Base-by-base conservation (phyloP, 139 green algal species). In the Chlorella sp. region DNA sequence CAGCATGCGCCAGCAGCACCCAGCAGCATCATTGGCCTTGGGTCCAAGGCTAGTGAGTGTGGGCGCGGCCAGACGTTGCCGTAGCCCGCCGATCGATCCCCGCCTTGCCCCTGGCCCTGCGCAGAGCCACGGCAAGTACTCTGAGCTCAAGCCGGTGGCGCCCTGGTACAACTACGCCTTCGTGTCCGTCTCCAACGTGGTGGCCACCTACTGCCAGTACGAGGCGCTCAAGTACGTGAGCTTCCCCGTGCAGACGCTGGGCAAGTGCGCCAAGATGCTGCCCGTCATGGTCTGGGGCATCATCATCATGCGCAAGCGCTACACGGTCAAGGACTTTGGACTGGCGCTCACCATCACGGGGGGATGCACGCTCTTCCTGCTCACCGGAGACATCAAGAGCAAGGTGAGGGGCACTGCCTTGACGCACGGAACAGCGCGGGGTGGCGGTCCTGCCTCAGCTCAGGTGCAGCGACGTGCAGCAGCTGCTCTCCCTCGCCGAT, bases 281-380 rank as follows among this genome's bases (percentile, higher is more conserved):
- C 95, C 95, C 2, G 95, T 99, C 34, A 99, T 99, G 95, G 70
- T 97, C 24, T 98, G 94, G 94, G 94, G 94, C 42, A 93, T 85
- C 10, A 33, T 96, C 62, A 97, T 98, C 64, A 80, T 94, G 75
- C 80, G 81, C 59, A 97, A 97, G 85, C 74, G 79, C 17, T 98
- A 98, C 82, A 87, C 72, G 33, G 14, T 79, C 29, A 88, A 82
- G 51, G 94, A 98, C 74, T 96, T 95, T 72, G 42, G 69, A 0
- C 70, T 94, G 2, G 94, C 94, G 0, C 35, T 87, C 3, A 29
- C 79, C 1, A 87, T 98, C 76, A 98, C 90, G 1, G 72, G 70
- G 17, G 94, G 94, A 31, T 97, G 93, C 87, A 89, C 91, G 2
- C 34, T 94, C 0, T 98, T 98, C 81, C 72, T 89, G 32, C 76